phyloP scores from a whole-genome alignment of 2,329 filamentous ascomycete species.

The Colletotrichum acutatum region DNA sequence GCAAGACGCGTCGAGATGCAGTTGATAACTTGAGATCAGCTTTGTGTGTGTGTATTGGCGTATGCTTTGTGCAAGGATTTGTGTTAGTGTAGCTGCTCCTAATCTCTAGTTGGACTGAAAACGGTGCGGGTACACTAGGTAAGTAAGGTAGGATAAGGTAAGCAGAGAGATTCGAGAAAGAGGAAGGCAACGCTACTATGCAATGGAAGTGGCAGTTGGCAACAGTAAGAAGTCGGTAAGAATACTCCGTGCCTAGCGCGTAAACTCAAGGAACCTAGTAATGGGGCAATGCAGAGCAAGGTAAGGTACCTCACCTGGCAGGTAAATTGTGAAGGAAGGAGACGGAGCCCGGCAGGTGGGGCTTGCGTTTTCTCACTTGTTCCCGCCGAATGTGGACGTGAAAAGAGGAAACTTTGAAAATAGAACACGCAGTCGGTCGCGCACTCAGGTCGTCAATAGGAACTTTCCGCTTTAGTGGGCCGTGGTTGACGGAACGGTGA shows the following conservation, averaged over 20 bases:
- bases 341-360: background rate
- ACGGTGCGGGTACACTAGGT: too few species aligned
- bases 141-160: too few species aligned
- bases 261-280: background rate
- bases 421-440: background rate
- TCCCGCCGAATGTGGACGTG: background rate
- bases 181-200: background rate
- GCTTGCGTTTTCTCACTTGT: background rate
- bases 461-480: background rate
- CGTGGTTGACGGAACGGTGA: background rate
- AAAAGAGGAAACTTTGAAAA: background rate
- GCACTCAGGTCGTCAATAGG: background rate
- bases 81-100: too few species aligned
- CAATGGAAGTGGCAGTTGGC: too few species aligned
- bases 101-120: too few species aligned
- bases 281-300: too few species aligned
- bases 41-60: background rate
- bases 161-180: too few species aligned
- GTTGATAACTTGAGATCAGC: background rate
- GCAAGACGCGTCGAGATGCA: background rate
- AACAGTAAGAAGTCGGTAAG: background rate
- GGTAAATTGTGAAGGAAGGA: too few species aligned
- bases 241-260: background rate
- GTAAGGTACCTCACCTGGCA: too few species aligned
- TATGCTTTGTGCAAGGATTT: background rate